These are phyloP conservation scores for Yarrowia hollandica DNA, from an alignment of 805 yeast genomes.

Conservation along the genomic window DNA sequence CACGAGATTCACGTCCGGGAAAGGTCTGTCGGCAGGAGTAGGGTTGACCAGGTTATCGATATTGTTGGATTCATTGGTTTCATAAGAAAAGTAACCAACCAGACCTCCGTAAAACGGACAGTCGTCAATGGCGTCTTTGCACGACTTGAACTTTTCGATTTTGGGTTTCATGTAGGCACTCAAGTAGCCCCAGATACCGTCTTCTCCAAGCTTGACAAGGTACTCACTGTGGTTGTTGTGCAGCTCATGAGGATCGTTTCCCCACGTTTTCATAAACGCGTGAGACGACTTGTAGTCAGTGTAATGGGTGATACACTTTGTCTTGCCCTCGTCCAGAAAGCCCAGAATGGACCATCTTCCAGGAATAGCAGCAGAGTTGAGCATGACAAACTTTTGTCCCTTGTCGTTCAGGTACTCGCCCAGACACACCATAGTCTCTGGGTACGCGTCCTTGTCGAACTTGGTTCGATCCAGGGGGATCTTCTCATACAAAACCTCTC, in stretches of 20 bases:
- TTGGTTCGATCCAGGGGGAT: conserved; percentile 1
- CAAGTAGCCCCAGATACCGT: conserved; percentile 52
- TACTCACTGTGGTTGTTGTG: conserved; percentile 21
- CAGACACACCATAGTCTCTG: conserved; percentile 14
- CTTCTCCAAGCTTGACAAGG: conserved; percentile 3
- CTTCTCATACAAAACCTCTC: conserved; percentile 14
- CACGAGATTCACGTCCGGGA: conserved; percentile 70
- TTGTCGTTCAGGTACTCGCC: not conserved
- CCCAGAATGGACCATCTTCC: conserved; percentile 91
- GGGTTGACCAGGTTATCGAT: conserved; percentile 44
- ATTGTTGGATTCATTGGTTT: conserved; percentile 44
- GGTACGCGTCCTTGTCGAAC: conserved; percentile 18
- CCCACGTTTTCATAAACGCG: conserved; percentile 32
- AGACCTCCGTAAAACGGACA: conserved; percentile 77
- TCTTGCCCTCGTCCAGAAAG: conserved; percentile 39
- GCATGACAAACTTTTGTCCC: conserved; percentile 54
- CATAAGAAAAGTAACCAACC: conserved; percentile 83
- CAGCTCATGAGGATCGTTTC: conserved; percentile 10
- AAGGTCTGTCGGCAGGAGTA: conserved; percentile 38
- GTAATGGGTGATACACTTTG: conserved; percentile 34
- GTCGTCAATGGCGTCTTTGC: conserved; percentile 36
- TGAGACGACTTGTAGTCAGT: conserved; percentile 29
- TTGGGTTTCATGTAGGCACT: conserved; percentile 50
- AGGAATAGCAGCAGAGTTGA: conserved; percentile 79
- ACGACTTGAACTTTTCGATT: conserved; percentile 36